Evolutionary conservation across 169 alveolate species (phyloP).

Genomic region (Plasmodium vinckei): DNA sequence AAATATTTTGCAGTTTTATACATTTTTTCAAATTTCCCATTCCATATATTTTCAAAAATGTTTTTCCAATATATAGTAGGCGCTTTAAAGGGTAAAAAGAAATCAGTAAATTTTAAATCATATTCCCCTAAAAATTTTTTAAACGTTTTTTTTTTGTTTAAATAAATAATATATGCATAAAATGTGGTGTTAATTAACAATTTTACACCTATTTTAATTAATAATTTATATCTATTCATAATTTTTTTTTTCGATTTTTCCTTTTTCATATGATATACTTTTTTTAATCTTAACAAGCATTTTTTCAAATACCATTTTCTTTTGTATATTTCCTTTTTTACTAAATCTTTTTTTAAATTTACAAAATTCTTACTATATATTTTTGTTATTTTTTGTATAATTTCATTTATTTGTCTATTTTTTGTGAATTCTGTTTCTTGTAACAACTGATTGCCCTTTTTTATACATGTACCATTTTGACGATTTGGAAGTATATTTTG

Average conservation of each 20-base stretch:
- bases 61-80: conserved; percentile 29
- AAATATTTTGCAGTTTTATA: conserved; percentile 49
- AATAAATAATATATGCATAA: conserved; percentile 49
- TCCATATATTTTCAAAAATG: conserved; percentile 76
- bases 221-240: conserved; percentile 24
- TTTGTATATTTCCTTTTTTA: conserved; percentile 51
- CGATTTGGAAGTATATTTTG: no score
- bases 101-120: conserved; percentile 49
- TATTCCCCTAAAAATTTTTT: conserved; percentile 57
- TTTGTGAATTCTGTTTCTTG: not conserved
- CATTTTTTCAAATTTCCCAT: conserved; percentile 41
- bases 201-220: conserved; percentile 51
- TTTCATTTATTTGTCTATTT: not conserved
- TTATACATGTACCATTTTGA: not conserved
- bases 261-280: not conserved
- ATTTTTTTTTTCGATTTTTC: not conserved
- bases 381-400: not conserved
- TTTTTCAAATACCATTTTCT: conserved; percentile 16
- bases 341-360: conserved; percentile 38
- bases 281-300: not conserved
- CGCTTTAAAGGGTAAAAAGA: conserved; percentile 70
- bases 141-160: conserved; percentile 51
- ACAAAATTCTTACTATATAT: conserved; percentile 16
- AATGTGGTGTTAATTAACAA: conserved; percentile 25
- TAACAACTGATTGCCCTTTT: not conserved